A percentile compares a stretch with the other conserved stretches of the same genome.
phyloP scores from a whole-genome alignment of 371 early-diverging fungal genomes.

The Mucor irregularis region DNA sequence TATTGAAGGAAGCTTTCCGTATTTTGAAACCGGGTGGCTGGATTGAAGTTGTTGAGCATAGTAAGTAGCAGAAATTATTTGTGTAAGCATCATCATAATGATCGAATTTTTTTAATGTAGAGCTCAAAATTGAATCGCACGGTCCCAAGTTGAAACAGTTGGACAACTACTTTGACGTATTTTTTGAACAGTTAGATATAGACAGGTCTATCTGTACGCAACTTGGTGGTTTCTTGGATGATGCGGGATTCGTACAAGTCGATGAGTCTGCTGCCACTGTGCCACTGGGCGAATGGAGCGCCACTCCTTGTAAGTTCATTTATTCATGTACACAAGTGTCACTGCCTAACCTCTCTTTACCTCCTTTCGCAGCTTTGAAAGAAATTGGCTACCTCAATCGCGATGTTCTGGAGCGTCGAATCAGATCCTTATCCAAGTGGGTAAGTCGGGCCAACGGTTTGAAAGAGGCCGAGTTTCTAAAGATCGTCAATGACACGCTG shows the following conservation, averaged over 20 bases:
- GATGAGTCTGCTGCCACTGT: neutral
- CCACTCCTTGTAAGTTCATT: constrained; percentile 1
- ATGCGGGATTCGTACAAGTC: constrained; percentile 9
- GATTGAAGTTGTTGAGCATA: constrained; percentile 19
- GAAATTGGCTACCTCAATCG: constrained; percentile 24
- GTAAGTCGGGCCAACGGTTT: constrained; percentile 12
- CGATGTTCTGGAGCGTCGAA: constrained; percentile 18
- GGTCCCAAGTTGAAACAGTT: neutral
- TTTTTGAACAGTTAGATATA: constrained; percentile 2
- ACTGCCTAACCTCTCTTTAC: neutral
- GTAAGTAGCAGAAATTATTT: neutral
- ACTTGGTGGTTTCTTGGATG: neutral
- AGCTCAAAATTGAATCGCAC: neutral
- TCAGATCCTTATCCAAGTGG: constrained; percentile 17
- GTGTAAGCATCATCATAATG: too few relatives aligned
- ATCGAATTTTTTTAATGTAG: neutral
- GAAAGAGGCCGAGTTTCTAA: neutral
- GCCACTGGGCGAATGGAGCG: constrained; percentile 28
- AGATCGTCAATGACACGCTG: constrained; percentile 5
- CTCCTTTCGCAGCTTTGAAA: constrained; percentile 7
- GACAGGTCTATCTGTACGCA: neutral
- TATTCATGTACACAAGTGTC: neutral
- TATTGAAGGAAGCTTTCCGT: constrained; percentile 26
- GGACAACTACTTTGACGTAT: neutral
- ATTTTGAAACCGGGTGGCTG: constrained; percentile 33